phyloP scores from a whole-genome alignment of 2,329 filamentous ascomycete species.

The Cryphonectria nitschkei region DNA sequence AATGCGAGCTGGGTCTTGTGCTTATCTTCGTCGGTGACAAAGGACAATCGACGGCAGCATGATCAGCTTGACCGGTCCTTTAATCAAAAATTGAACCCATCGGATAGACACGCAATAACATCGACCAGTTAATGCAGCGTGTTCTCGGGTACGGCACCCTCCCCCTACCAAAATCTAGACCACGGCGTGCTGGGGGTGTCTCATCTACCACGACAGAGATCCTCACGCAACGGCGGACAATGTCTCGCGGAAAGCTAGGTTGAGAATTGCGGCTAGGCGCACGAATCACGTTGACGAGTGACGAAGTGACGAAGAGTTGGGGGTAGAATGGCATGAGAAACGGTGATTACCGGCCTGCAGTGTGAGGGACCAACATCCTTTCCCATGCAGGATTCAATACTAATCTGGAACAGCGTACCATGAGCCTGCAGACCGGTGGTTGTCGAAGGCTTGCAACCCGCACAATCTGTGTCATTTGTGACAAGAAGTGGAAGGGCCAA shows the following conservation, averaged over 20 bases:
- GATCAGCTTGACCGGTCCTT: not conserved
- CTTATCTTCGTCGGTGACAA: not conserved
- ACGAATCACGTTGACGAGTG: not conserved
- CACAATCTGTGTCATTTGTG: constrained; percentile 11
- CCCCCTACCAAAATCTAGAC: not conserved
- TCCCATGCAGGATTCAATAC: constrained; percentile 1
- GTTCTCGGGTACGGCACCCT: constrained; percentile 4
- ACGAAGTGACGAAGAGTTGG: not conserved
- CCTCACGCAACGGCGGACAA: not conserved
- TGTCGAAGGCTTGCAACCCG: constrained; percentile 7
- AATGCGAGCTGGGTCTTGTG: not conserved
- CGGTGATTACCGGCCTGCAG: not conserved
- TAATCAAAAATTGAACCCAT: not conserved
- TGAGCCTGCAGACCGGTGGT: constrained; percentile 19
- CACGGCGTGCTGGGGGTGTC: not conserved
- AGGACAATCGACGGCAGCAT: not conserved
- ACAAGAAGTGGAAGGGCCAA: not conserved
- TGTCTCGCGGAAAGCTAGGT: not conserved
- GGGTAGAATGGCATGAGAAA: not conserved
- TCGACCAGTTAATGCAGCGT: not conserved
- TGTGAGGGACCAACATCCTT: constrained; percentile 3
- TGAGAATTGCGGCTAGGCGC: not conserved
- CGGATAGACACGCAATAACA: not conserved
- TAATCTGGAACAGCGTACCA: constrained; percentile 16
- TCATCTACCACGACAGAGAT: not conserved